Evolutionary conservation across 768 basidiomycete genomes (phyloP).

Genomic region (Strobilomyces dryophilus): DNA sequence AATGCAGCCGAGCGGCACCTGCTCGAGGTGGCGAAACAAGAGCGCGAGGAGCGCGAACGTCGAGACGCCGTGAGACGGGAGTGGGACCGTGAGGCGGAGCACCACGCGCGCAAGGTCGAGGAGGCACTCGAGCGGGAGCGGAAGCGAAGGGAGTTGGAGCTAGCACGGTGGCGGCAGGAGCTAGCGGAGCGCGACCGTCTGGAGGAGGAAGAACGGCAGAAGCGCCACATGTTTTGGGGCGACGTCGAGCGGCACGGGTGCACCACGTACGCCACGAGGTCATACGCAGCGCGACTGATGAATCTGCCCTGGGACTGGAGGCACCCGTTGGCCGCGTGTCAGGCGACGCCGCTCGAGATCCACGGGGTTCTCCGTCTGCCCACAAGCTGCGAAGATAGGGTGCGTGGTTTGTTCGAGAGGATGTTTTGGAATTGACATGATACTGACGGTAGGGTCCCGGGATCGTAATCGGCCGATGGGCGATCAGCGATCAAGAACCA

Average conservation of each 20-base stretch:
- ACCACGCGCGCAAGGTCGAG: background rate
- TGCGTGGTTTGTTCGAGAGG: no score
- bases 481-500: constrained; percentile 24
- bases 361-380: no score
- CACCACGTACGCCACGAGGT: constrained; percentile 25
- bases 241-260: no score
- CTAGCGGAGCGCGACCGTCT: no score
- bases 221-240: no score
- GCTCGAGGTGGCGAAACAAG: constrained; percentile 1
- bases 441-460: constrained; percentile 8
- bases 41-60: background rate
- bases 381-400: no score
- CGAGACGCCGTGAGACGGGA: background rate
- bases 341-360: no score
- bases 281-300: constrained; percentile 28
- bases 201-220: no score
- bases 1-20: background rate
- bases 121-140: background rate
- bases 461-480: constrained; percentile 24
- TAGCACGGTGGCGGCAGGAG: constrained; percentile 13
- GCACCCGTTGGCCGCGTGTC: no score
- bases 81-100: background rate
- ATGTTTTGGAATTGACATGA: no score
- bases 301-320: no score
- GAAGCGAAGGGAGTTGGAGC: background rate